phyloP scores from a whole-genome alignment of 306 rosid genomes.

The Styphnolobium japonicum region DNA sequence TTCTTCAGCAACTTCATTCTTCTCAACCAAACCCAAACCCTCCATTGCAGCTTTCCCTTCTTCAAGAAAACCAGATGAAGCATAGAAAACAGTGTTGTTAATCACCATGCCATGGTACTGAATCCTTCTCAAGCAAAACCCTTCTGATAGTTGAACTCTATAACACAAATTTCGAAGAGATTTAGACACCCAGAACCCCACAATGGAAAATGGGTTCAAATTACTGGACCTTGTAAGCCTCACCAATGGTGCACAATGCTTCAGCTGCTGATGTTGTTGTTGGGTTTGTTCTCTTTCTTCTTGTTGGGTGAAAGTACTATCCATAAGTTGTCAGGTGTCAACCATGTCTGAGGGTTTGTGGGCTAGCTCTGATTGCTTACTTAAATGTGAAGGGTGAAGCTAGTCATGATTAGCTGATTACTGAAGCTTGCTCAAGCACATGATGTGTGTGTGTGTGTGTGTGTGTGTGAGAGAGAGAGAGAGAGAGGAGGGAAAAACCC shows the following conservation, averaged over 20 bases:
- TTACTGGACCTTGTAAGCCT: slow-evolving; percentile 24
- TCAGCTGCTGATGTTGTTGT: slow-evolving; percentile 44
- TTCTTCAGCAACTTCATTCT: slow-evolving; percentile 29
- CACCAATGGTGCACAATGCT: slow-evolving; percentile 49
- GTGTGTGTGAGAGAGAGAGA: not conserved
- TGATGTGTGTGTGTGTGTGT: too few species aligned
- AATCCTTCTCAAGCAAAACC: slow-evolving; percentile 53
- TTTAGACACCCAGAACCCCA: slow-evolving; percentile 57
- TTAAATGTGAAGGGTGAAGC: slow-evolving; percentile 34
- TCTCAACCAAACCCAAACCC: slow-evolving; percentile 44
- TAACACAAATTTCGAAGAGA: slow-evolving; percentile 40
- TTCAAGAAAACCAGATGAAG: slow-evolving; percentile 38
- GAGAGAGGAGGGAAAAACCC: not conserved
- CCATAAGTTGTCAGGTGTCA: slow-evolving; percentile 65
- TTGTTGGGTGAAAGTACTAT: slow-evolving; percentile 50
- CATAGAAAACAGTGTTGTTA: slow-evolving; percentile 49
- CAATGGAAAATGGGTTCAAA: slow-evolving; percentile 46
- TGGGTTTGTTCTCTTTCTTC: slow-evolving; percentile 44
- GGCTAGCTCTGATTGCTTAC: slow-evolving; percentile 21
- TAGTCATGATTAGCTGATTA: slow-evolving; percentile 20
- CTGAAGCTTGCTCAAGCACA: not conserved
- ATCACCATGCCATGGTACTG: slow-evolving; percentile 50
- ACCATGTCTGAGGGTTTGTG: slow-evolving; percentile 53
- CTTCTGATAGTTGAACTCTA: slow-evolving; percentile 46
- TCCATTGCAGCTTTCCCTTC: slow-evolving; percentile 49